Evolutionary conservation across 495 filamentous ascomycete genomes (phyloP).

Genomic region (Xylaria longipes): DNA sequence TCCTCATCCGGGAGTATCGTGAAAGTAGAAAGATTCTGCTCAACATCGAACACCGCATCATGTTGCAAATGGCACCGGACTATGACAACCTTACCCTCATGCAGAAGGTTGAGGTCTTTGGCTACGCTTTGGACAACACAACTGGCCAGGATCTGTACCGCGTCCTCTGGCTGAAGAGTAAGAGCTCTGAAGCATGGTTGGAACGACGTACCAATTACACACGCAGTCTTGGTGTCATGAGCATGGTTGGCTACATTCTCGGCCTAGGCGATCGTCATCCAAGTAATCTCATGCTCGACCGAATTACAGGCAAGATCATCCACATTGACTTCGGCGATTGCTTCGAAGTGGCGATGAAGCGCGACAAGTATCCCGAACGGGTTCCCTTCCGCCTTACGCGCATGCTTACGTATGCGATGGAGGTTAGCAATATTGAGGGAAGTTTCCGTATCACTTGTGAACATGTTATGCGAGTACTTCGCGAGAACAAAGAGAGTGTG

Average conservation of each 20-base stretch:
- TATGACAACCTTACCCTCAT: conserved; percentile 98
- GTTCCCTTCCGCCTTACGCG: conserved; percentile 97
- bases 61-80: conserved; percentile 99
- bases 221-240: conserved; percentile 96
- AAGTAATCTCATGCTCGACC: conserved; percentile 95
- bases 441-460: conserved; percentile 97
- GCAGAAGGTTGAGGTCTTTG: conserved; percentile 99
- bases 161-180: conserved; percentile 97
- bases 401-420: conserved; percentile 99
- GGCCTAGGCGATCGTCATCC: conserved; percentile 96
- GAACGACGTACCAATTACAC: conserved; percentile 98
- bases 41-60: conserved; percentile 99
- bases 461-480: conserved; percentile 95
- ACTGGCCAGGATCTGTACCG: conserved; percentile 98
- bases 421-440: conserved; percentile 98
- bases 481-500: conserved; percentile 95
- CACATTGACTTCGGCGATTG: conserved; percentile 99
- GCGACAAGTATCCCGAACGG: conserved; percentile 97
- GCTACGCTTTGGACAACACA: conserved; percentile 97
- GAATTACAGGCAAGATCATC: conserved; percentile 92
- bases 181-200: conserved; percentile 96
- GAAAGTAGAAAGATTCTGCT: conserved; percentile 96
- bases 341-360: conserved; percentile 99
- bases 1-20: conserved; percentile 94
- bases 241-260: conserved; percentile 99